These are phyloP conservation scores for Hericium rajendrae DNA, from an alignment of 768 basidiomycete species.

Conservation along the genomic window DNA sequence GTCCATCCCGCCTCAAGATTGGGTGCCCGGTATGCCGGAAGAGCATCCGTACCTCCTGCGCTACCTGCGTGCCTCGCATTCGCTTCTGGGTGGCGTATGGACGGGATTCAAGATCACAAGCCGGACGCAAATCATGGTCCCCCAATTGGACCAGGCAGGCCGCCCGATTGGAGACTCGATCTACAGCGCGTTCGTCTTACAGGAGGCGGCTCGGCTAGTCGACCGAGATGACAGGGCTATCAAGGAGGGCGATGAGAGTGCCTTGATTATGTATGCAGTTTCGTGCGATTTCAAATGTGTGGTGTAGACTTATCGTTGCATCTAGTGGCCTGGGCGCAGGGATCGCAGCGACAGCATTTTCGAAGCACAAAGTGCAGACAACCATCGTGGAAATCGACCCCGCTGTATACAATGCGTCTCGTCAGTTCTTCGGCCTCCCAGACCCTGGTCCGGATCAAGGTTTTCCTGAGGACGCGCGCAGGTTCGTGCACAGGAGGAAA, in stretches of 20 bases:
- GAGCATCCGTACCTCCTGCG: conserved; percentile 25
- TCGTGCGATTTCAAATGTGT: neutral
- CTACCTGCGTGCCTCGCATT: conserved; percentile 45
- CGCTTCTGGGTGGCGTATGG: conserved; percentile 69
- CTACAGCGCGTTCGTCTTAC: conserved; percentile 76
- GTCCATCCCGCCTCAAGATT: conserved; percentile 29
- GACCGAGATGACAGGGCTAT: conserved; percentile 36
- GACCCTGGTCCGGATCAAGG: conserved; percentile 45
- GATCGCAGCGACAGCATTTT: conserved; percentile 67
- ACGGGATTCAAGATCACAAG: conserved; percentile 39
- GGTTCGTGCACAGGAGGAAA: conserved; percentile 18
- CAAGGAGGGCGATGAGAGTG: conserved; percentile 36
- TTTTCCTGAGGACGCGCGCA: conserved; percentile 66
- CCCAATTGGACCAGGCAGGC: conserved; percentile 42
- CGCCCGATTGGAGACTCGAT: conserved; percentile 64
- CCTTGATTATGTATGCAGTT: conserved; percentile 57
- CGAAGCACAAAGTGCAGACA: conserved; percentile 55
- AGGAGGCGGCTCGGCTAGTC: conserved; percentile 75
- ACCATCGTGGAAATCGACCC: conserved; percentile 94
- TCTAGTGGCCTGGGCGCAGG: conserved; percentile 83
- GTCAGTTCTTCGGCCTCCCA: conserved; percentile 69
- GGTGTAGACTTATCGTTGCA: conserved; percentile 1
- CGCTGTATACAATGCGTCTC: conserved; percentile 77
- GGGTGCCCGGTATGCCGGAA: conserved; percentile 2
- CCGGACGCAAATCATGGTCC: conserved; percentile 14